Evolutionary conservation across 768 basidiomycete genomes (phyloP).

Genomic region (Podaxis pistillaris): DNA sequence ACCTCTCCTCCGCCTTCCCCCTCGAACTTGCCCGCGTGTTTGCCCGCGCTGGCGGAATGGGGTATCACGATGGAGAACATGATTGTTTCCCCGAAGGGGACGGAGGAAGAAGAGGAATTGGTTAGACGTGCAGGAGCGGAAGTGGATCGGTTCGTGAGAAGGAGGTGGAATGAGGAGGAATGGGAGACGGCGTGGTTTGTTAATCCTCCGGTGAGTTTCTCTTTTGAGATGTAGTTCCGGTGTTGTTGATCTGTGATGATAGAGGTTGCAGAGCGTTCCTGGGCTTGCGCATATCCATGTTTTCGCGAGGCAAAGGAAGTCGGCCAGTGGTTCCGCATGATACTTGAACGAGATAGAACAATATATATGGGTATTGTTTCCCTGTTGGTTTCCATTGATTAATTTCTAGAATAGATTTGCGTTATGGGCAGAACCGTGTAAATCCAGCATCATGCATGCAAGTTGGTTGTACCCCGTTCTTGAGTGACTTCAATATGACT

Average conservation of each 20-base stretch:
- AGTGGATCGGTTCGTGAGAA: slow-evolving; percentile 61
- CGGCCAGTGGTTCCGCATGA: neutral
- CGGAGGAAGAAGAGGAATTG: slow-evolving; percentile 49
- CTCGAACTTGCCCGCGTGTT: slow-evolving; percentile 51
- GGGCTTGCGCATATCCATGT: slow-evolving; percentile 86
- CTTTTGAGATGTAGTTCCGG: neutral
- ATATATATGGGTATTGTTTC: neutral
- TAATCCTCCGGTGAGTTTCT: slow-evolving; percentile 71
- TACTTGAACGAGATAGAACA: neutral
- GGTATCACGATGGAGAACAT: slow-evolving; percentile 62
- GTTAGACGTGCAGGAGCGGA: slow-evolving; percentile 53
- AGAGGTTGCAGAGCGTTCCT: slow-evolving; percentile 82
- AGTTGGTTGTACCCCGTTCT: too few species aligned
- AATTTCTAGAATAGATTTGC: neutral
- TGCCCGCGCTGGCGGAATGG: slow-evolving; percentile 71
- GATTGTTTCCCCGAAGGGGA: slow-evolving; percentile 49
- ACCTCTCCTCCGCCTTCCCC: slow-evolving; percentile 56
- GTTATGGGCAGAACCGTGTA: too few species aligned
- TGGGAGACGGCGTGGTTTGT: slow-evolving; percentile 95
- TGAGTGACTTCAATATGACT: too few species aligned
- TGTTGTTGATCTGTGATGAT: slow-evolving; percentile 15
- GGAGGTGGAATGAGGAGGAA: slow-evolving; percentile 64
- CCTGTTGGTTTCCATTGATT: neutral
- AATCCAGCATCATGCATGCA: too few species aligned
- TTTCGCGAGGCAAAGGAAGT: slow-evolving; percentile 49